Evolutionary conservation across 176 grass and related monocot species (phyloP).

Genomic region (Elymus sibiricus): DNA sequence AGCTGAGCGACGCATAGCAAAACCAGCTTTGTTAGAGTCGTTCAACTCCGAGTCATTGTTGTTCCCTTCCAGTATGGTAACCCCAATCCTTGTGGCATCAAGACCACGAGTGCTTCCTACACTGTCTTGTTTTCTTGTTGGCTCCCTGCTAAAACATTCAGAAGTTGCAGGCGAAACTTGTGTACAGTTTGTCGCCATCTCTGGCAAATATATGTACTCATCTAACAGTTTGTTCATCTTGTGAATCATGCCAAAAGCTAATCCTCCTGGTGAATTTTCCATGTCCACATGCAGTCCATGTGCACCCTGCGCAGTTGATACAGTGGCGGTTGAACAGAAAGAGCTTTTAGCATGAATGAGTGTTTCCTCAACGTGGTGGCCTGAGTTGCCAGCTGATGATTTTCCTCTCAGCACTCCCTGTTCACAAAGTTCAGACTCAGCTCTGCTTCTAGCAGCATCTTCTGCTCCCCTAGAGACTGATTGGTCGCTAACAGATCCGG

Average conservation of each 20-base stretch:
- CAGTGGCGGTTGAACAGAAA: slow-evolving; percentile 11
- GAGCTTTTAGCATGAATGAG: slow-evolving; percentile 22
- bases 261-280: slow-evolving; percentile 37
- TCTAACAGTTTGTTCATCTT: slow-evolving; percentile 30
- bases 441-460: slow-evolving; percentile 11
- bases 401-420: slow-evolving; percentile 10
- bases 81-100: slow-evolving; percentile 3
- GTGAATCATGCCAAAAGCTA: slow-evolving; percentile 33
- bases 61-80: neutral
- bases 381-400: slow-evolving; percentile 3
- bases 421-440: slow-evolving; percentile 31
- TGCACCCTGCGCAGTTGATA: slow-evolving; percentile 15
- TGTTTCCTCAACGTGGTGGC: slow-evolving; percentile 12
- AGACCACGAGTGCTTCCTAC: neutral
- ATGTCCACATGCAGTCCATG: slow-evolving; percentile 22
- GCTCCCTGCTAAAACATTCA: slow-evolving; percentile 20
- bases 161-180: slow-evolving; percentile 2
- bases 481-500: neutral
- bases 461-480: slow-evolving; percentile 11
- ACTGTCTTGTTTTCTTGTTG: slow-evolving; percentile 30
- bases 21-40: slow-evolving; percentile 7
- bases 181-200: neutral
- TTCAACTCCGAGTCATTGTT: slow-evolving; percentile 26
- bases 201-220: slow-evolving; percentile 34
- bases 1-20: slow-evolving; percentile 18